Percentiles rank a stretch among this genome's conserved stretches.
phyloP scores from a whole-genome alignment of 2,329 filamentous ascomycete genomes.

The Trichocomaceae sp. region DNA sequence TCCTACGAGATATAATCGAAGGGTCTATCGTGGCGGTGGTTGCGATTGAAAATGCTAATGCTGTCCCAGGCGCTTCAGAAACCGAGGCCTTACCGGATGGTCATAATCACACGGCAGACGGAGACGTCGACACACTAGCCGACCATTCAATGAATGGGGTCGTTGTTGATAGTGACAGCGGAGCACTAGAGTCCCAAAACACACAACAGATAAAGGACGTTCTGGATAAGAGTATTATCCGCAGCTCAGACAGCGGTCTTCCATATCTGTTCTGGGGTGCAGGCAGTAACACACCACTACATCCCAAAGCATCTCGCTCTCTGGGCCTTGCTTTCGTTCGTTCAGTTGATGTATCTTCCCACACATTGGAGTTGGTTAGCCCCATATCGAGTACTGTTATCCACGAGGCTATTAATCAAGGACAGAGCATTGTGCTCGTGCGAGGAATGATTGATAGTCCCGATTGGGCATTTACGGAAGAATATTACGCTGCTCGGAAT shows the following conservation, averaged over 20 bases:
- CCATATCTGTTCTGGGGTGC: conserved; percentile 46
- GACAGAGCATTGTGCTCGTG: conserved; percentile 42
- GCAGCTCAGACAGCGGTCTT: conserved; percentile 39
- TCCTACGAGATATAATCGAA: conserved; percentile 47
- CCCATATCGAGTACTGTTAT: conserved; percentile 36
- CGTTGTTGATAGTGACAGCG: conserved; percentile 15
- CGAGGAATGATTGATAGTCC: conserved; percentile 42
- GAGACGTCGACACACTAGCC: not conserved
- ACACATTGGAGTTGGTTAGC: conserved; percentile 44
- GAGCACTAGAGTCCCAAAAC: conserved; percentile 17
- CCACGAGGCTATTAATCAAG: conserved; percentile 26
- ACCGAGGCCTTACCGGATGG: not conserved
- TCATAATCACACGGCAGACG: conserved; percentile 10
- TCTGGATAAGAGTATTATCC: conserved; percentile 26
- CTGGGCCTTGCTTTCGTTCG: conserved; percentile 47
- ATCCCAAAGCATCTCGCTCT: conserved; percentile 43
- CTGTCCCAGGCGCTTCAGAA: conserved; percentile 20
- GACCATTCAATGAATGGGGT: conserved; percentile 7
- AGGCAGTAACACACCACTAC: conserved; percentile 37
- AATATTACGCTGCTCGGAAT: conserved; percentile 34
- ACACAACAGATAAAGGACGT: conserved; percentile 4
- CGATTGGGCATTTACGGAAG: conserved; percentile 41
- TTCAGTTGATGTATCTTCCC: conserved; percentile 32
- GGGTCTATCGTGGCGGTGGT: conserved; percentile 51
- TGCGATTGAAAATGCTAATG: conserved; percentile 37